Percentiles rank a stretch among this genome's conserved stretches.
These are phyloP conservation scores for Ballota nigra DNA, from an alignment of 257 asterid genomes.

Conservation along the genomic window DNA sequence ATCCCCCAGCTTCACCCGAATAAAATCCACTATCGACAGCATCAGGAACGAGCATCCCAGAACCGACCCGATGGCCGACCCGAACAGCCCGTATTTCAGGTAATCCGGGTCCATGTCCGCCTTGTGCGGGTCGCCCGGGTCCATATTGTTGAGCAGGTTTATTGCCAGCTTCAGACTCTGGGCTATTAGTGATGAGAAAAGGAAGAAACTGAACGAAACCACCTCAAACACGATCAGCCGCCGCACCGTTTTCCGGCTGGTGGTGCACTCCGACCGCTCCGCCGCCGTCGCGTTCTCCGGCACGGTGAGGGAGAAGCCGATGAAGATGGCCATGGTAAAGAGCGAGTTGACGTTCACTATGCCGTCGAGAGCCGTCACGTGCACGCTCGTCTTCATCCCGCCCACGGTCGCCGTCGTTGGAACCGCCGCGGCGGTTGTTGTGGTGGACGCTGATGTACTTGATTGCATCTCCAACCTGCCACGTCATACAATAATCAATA, in stretches of 20 bases:
- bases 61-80: conserved; percentile 41
- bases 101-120: conserved; percentile 36
- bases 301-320: conserved; percentile 44
- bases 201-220: conserved; percentile 48
- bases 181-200: conserved; percentile 50
- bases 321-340: conserved; percentile 47
- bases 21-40: conserved; percentile 40
- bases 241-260: conserved; percentile 25
- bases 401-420: too few relatives aligned
- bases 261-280: conserved; percentile 19
- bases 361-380: conserved; percentile 52
- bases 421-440: too few relatives aligned
- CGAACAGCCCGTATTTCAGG: conserved; percentile 33
- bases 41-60: conserved; percentile 35
- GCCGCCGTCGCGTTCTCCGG: conserved; percentile 32
- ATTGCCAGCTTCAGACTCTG: conserved; percentile 45
- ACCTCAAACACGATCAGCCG: conserved; percentile 45
- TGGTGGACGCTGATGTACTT: background rate
- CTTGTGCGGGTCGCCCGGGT: conserved; percentile 28
- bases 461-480: conserved; percentile 34
- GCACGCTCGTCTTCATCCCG: conserved; percentile 34
- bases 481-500: too few relatives aligned
- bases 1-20: conserved; percentile 36
- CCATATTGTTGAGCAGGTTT: conserved; percentile 39
- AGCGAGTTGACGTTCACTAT: conserved; percentile 55